phyloP scores from a whole-genome alignment of 495 filamentous ascomycete genomes.

The Penicillium robsamsonii region DNA sequence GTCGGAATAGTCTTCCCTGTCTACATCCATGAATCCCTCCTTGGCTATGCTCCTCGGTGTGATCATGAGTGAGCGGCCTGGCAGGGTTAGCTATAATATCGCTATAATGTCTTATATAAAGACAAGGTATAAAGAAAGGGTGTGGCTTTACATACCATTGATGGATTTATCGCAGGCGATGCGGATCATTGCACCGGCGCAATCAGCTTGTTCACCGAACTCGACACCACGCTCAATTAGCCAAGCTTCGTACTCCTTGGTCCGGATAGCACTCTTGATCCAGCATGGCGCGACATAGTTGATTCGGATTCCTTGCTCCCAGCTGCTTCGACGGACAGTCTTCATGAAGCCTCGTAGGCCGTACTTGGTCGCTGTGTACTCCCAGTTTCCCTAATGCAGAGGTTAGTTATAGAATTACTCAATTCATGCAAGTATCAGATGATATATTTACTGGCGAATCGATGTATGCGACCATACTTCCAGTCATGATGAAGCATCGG shows the following conservation, averaged over 20 bases:
- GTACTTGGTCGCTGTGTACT: not conserved
- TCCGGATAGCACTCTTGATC: not conserved
- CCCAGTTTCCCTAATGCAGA: not conserved
- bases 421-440: not conserved
- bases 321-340: not conserved
- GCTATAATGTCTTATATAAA: not conserved
- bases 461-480: conserved; percentile 1
- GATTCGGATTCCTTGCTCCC: conserved; percentile 1
- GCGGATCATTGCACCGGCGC: not conserved
- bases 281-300: conserved; percentile 1
- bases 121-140: not conserved
- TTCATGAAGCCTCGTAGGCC: conserved; percentile 2
- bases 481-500: conserved; percentile 4
- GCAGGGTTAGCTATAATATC: not conserved
- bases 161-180: not conserved
- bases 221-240: not conserved
- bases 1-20: not conserved
- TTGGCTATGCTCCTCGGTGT: not conserved
- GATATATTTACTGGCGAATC: not conserved
- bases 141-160: not conserved
- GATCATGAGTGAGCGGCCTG: conserved; percentile 1
- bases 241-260: not conserved
- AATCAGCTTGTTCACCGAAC: not conserved
- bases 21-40: conserved; percentile 1
- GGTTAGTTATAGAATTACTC: not conserved